Conservation (phyloP, 2,329 filamentous ascomycete species). For the Ceratocystis cacaofunesta region DNA sequence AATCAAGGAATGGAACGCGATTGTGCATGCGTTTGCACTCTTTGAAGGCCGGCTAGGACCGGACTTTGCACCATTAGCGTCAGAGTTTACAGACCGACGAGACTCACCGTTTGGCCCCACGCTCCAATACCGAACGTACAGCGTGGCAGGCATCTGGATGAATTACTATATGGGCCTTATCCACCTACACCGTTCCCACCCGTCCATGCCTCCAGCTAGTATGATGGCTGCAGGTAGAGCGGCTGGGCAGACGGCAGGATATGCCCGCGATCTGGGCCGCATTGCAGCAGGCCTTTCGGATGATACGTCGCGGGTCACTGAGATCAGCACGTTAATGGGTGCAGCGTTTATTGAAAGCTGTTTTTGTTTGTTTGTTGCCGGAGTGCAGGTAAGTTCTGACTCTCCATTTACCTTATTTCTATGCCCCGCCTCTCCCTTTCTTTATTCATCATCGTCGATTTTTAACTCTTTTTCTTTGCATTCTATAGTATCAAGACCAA, state of each 20-base stretch:
- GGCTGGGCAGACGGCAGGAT: slow-evolving; percentile 53
- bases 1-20: slow-evolving; percentile 61
- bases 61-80: slow-evolving; percentile 59
- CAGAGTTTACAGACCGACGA: slow-evolving; percentile 49
- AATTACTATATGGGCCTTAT: slow-evolving; percentile 78
- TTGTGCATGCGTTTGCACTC: slow-evolving; percentile 53
- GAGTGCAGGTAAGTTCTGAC: slow-evolving; percentile 43
- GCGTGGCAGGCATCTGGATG: slow-evolving; percentile 77
- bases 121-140: slow-evolving; percentile 68
- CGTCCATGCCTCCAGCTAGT: slow-evolving; percentile 77
- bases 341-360: slow-evolving; percentile 70
- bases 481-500: slow-evolving; percentile 49
- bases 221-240: slow-evolving; percentile 74
- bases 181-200: slow-evolving; percentile 66
- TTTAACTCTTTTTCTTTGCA: slow-evolving; percentile 16
- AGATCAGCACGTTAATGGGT: slow-evolving; percentile 62
- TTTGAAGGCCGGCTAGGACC: slow-evolving; percentile 53
- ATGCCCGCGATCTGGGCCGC: slow-evolving; percentile 61
- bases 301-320: slow-evolving; percentile 34
- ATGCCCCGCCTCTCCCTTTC: not conserved
- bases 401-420: not conserved
- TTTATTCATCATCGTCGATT: not conserved
- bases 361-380: slow-evolving; percentile 76
- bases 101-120: slow-evolving; percentile 66
- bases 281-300: slow-evolving; percentile 60